A percentile compares a stretch with the other conserved stretches of the same genome.
Conservation (phyloP, 1,284 basidiomycete genomes). For the Puccinia triticina region DNA sequence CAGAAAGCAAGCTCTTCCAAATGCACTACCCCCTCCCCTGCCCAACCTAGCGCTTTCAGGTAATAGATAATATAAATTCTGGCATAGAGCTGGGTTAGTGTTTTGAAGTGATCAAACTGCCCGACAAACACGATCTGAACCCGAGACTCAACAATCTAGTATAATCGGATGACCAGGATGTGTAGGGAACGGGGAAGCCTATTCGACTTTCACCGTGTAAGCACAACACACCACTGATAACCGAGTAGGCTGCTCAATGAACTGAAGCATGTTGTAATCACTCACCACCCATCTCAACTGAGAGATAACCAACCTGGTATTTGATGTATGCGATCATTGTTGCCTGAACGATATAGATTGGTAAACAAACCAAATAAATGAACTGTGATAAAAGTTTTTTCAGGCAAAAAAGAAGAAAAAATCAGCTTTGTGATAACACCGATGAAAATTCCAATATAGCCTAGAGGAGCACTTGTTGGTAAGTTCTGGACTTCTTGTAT, state of each 20-base stretch:
- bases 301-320: conserved; percentile 32
- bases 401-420: not conserved
- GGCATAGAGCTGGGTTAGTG: too few relatives aligned
- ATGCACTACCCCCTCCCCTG: conserved; percentile 28
- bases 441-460: conserved; percentile 5
- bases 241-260: too few relatives aligned
- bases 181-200: conserved; percentile 40
- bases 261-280: too few relatives aligned
- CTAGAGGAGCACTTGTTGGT: not conserved
- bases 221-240: not conserved
- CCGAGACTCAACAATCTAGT: not conserved
- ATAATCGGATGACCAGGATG: not conserved
- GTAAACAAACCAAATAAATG: conserved; percentile 30
- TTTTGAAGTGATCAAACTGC: too few relatives aligned
- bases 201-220: too few relatives aligned
- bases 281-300: conserved; percentile 35
- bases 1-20: conserved; percentile 37
- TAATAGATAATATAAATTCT: conserved; percentile 17
- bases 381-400: too few relatives aligned
- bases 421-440: not conserved
- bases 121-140: not conserved
- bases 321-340: conserved; percentile 34
- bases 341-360: conserved; percentile 11
- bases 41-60: conserved; percentile 22
- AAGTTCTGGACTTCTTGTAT: conserved; percentile 25